A percentile compares a stretch with the other conserved stretches of the same genome.
Evolutionary conservation across 768 basidiomycete species (phyloP).

Genomic region (Amanita exitialis): DNA sequence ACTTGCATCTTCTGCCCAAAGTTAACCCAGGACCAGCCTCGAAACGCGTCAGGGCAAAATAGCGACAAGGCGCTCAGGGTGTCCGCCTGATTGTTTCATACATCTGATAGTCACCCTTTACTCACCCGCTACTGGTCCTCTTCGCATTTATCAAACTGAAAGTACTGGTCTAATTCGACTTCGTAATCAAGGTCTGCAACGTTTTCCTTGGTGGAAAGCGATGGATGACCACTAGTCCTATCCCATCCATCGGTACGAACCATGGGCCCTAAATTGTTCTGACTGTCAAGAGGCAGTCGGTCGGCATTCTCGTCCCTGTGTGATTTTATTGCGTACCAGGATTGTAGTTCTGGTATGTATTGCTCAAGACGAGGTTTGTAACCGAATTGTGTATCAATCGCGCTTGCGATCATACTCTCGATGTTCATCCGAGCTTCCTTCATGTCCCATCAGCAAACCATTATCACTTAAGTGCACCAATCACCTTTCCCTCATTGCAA

Average conservation of each 20-base stretch:
- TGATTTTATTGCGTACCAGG: not conserved
- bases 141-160: conserved; percentile 10
- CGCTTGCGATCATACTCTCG: not conserved
- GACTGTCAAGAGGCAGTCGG: not conserved
- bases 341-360: conserved; percentile 2
- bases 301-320: not conserved
- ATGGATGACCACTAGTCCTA: not conserved
- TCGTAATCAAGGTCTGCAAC: not conserved
- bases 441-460: not conserved
- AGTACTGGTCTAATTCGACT: conserved; percentile 10
- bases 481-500: not conserved
- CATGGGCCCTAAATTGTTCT: not conserved
- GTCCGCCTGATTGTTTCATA: not conserved
- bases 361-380: not conserved
- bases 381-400: not conserved
- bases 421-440: not conserved
- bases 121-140: not conserved
- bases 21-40: conserved; percentile 18
- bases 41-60: conserved; percentile 31
- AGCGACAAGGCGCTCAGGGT: conserved; percentile 1
- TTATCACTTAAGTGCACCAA: not conserved
- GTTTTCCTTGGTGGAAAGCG: not conserved
- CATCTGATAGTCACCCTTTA: not conserved
- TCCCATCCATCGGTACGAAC: not conserved
- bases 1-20: conserved; percentile 21